Conservation (phyloP, 805 yeast species). For the Pichia pseudocactophila region DNA sequence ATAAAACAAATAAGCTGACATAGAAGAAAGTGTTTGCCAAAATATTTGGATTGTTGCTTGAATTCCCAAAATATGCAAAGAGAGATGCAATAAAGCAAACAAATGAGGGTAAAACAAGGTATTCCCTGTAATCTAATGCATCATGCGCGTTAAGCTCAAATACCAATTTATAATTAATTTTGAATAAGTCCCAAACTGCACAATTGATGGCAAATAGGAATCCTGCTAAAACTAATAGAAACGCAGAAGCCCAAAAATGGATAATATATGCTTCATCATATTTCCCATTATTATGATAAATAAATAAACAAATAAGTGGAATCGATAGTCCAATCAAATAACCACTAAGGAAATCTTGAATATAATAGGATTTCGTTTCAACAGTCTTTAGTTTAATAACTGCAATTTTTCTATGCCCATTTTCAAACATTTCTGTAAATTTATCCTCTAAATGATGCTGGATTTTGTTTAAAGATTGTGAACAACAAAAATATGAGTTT, state of each 20-base stretch:
- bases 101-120: conserved; percentile 52
- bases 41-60: conserved; percentile 49
- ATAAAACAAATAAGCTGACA: conserved; percentile 57
- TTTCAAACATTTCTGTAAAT: conserved; percentile 57
- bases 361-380: conserved; percentile 32
- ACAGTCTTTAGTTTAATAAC: conserved; percentile 57
- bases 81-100: conserved; percentile 49
- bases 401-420: conserved; percentile 62
- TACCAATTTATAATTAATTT: conserved; percentile 84
- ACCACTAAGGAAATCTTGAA: conserved; percentile 53
- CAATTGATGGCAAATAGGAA: conserved; percentile 62
- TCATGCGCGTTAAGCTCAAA: conserved; percentile 75
- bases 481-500: conserved; percentile 46
- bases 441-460: conserved; percentile 56
- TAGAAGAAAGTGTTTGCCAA: conserved; percentile 70
- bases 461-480: conserved; percentile 60
- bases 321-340: conserved; percentile 58
- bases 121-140: conserved; percentile 58
- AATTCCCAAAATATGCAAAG: conserved; percentile 68
- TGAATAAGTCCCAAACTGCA: conserved; percentile 59
- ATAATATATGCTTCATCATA: conserved; percentile 54
- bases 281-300: conserved; percentile 34
- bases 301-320: conserved; percentile 56
- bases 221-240: conserved; percentile 49
- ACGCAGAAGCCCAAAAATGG: conserved; percentile 92